phyloP scores from a whole-genome alignment of 1,139 yeast genomes.

The Candida sp. region DNA sequence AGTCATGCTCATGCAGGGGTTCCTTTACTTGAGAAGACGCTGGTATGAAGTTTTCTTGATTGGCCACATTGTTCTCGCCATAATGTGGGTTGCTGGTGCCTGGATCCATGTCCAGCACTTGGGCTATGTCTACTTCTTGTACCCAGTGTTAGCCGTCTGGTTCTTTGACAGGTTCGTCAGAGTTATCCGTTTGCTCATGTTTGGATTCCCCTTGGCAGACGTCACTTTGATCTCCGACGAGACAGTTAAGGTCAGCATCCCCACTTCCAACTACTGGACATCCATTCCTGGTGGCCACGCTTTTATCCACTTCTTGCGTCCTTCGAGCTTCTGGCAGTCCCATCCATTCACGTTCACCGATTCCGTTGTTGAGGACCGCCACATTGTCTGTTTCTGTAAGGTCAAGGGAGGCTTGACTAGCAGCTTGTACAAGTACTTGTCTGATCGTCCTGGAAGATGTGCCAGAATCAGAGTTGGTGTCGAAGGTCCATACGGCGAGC shows the following conservation, averaged over 20 bases:
- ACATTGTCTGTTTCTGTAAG: slow-evolving; percentile 33
- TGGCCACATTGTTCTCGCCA: slow-evolving; percentile 46
- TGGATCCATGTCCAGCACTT: slow-evolving; percentile 45
- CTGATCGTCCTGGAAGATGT: slow-evolving; percentile 28
- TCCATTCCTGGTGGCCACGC: slow-evolving; percentile 57
- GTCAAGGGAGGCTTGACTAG: slow-evolving; percentile 45
- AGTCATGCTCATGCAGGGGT: slow-evolving; percentile 39
- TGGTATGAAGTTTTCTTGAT: slow-evolving; percentile 50
- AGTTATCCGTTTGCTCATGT: slow-evolving; percentile 32
- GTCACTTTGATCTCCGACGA: slow-evolving; percentile 39
- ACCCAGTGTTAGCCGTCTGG: slow-evolving; percentile 49
- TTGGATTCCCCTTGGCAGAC: slow-evolving; percentile 44
- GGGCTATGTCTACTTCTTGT: slow-evolving; percentile 44
- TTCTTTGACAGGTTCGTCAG: slow-evolving; percentile 45
- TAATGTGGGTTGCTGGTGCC: slow-evolving; percentile 42
- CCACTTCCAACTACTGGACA: slow-evolving; percentile 45
- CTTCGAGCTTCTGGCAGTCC: slow-evolving; percentile 45
- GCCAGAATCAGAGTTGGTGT: slow-evolving; percentile 34
- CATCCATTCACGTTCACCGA: slow-evolving; percentile 37
- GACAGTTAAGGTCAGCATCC: slow-evolving; percentile 43
- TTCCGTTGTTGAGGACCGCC: slow-evolving; percentile 19
- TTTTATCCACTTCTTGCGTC: slow-evolving; percentile 47
- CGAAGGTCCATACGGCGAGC: slow-evolving; percentile 48
- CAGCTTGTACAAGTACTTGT: slow-evolving; percentile 32
- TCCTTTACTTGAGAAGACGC: slow-evolving; percentile 41